Evolutionary conservation across 441 rosid genomes (phyloP).

Genomic region (Gossypium davidsonii): DNA sequence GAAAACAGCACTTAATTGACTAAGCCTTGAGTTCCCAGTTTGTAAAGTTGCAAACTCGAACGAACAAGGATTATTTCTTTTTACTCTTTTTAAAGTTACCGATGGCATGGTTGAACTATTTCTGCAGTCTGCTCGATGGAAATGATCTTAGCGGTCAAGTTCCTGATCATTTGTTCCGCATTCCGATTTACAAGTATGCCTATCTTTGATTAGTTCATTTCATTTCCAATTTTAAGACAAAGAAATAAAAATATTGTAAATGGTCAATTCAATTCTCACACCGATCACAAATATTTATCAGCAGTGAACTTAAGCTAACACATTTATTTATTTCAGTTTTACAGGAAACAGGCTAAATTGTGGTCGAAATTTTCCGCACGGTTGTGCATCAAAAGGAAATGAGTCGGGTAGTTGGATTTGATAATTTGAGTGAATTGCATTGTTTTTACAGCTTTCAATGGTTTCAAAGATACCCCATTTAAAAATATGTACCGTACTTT

Average conservation of each 20-base stretch:
- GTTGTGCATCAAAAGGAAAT: constrained; percentile 47
- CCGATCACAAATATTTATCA: neutral
- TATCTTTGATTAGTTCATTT: constrained; percentile 4
- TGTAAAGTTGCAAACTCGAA: constrained; percentile 8
- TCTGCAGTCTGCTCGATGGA: constrained; percentile 67
- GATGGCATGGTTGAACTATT: constrained; percentile 10
- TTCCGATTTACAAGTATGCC: constrained; percentile 70
- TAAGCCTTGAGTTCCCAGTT: neutral
- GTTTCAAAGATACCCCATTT: constrained; percentile 1
- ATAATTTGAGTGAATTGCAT: constrained; percentile 6
- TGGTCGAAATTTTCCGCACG: constrained; percentile 35
- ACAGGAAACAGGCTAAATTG: constrained; percentile 66
- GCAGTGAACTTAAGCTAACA: constrained; percentile 19
- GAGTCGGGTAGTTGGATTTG: constrained; percentile 44
- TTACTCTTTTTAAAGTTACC: constrained; percentile 14
- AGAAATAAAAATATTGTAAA: neutral
- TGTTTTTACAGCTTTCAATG: neutral
- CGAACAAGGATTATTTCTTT: neutral
- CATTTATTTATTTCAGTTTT: constrained; percentile 49
- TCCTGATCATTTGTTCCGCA: constrained; percentile 56
- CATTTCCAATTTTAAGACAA: neutral
- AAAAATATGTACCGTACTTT: neutral
- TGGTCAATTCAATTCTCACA: neutral
- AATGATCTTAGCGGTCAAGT: constrained; percentile 65
- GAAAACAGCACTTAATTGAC: neutral